Evolutionary conservation across 2,329 filamentous ascomycete species (phyloP), one percentile per base, ranked within the genome.

Genomic region (Penicillium digitatum): DNA sequence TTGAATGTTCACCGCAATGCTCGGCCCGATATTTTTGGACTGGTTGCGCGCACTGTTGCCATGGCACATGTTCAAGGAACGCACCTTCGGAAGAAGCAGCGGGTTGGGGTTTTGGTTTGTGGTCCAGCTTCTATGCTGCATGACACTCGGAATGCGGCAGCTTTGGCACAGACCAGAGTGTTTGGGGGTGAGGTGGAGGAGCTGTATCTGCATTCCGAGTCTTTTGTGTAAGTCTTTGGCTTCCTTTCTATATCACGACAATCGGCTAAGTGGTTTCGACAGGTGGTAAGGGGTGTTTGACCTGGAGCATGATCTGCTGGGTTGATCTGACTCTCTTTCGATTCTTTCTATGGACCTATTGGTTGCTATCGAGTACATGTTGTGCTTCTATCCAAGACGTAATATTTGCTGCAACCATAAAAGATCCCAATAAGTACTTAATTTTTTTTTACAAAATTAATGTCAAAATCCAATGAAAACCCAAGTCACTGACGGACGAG

Each of bases 41-140:
- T 74, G 5, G 48, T 67, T 20, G 60, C 56, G 5, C 62, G 60
- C 3, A 61, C 58, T 22, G 54, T 63, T 12, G 52, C 52, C 10
- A 53, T 56, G 44, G 58, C 54, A 1, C 52, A 54, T 20, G 26
- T 18, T 1, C 58, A 62, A 9, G 53, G 48, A 4, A 29, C 18
- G 1, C 56, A 48, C 12, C 16, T 43, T 9, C 29, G 6, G 42
- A 66, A 32, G 16, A 61, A 62, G 26, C 53, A 59, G 26, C 56
- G 63, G 0, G 54, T 66, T 46, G 45, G 64, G 69, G 43, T 79
- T 2, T 73, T 74, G 46, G 73, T 76, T 5, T 80, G 78, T 59
- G 78, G 78, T 0, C 78, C 78, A 3, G 52, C 66, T 37, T 75
- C 70, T 12, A 79, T 80, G 78, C 70, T 78, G 54, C 69, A 76